Evolutionary conservation across 768 basidiomycete species (phyloP).

Genomic region (Nidularia pulvinata): DNA sequence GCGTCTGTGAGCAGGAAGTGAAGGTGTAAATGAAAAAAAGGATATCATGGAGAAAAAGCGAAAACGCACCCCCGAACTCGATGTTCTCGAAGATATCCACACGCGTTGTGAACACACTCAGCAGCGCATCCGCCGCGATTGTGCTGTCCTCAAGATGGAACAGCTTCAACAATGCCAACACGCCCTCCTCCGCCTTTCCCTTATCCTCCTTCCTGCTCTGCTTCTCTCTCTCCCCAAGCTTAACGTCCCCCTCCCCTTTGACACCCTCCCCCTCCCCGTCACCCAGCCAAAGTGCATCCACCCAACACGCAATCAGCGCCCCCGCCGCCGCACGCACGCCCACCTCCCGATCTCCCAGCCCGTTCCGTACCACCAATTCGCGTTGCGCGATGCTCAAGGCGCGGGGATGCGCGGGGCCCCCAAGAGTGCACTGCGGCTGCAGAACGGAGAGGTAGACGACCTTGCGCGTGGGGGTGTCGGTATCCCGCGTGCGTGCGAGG

Average conservation of each 20-base stretch:
- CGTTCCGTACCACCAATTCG: conserved; percentile 76
- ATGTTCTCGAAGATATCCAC: conserved; percentile 67
- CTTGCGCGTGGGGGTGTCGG: conserved; percentile 73
- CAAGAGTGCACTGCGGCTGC: conserved; percentile 29
- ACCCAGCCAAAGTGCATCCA: conserved; percentile 52
- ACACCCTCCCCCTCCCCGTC: conserved; percentile 29
- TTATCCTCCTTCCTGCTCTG: no score
- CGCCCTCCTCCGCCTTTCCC: conserved; percentile 24
- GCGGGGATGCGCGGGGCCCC: conserved; percentile 60
- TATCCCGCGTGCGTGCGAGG: conserved; percentile 78
- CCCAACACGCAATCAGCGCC: conserved; percentile 74
- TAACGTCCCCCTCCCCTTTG: conserved; percentile 3
- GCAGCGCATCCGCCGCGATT: conserved; percentile 74
- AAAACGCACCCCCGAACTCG: conserved; percentile 58
- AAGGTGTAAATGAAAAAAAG: not conserved
- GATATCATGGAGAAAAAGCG: conserved; percentile 10
- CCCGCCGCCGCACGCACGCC: conserved; percentile 72
- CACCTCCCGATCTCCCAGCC: conserved; percentile 84
- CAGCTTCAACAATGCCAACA: conserved; percentile 49
- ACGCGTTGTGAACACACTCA: conserved; percentile 68
- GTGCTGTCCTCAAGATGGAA: conserved; percentile 60
- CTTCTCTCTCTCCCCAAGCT: conserved; percentile 1
- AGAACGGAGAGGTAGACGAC: conserved; percentile 68
- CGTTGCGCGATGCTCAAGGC: conserved; percentile 71
- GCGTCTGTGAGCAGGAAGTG: conserved; percentile 39